These are phyloP conservation scores for Asterophora lycoperdoides DNA, from an alignment of 768 basidiomycete genomes.

Conservation along the genomic window DNA sequence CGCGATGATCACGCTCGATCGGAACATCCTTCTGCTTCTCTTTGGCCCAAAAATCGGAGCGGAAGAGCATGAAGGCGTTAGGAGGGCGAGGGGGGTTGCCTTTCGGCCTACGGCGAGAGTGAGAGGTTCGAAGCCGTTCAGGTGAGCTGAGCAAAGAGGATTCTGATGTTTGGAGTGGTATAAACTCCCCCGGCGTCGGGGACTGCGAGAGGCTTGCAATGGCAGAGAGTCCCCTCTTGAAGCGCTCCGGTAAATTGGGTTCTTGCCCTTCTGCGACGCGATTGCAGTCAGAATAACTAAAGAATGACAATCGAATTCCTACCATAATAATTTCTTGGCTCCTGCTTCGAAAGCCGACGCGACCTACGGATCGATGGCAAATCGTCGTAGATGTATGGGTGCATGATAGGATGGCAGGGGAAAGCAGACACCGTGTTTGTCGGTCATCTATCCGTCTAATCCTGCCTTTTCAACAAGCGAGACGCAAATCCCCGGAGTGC, in stretches of 20 bases:
- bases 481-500: conserved; percentile 17
- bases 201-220: neutral
- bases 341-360: conserved; percentile 39
- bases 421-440: neutral
- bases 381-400: conserved; percentile 11
- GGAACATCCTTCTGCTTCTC: conserved; percentile 42
- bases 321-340: conserved; percentile 31
- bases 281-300: neutral
- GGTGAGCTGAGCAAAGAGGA: neutral
- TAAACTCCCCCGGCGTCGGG: conserved; percentile 1
- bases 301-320: neutral
- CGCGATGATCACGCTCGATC: conserved; percentile 60
- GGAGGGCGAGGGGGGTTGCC: conserved; percentile 63
- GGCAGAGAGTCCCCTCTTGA: neutral
- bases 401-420: conserved; percentile 8
- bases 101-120: conserved; percentile 26
- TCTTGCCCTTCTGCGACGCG: conserved; percentile 8
- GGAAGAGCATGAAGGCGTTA: conserved; percentile 75
- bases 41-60: conserved; percentile 56
- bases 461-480: conserved; percentile 21
- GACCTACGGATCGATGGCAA: conserved; percentile 32
- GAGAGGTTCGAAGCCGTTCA: conserved; percentile 11
- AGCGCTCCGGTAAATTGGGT: conserved; percentile 4
- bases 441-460: neutral
- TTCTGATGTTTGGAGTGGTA: neutral